Conservation (phyloP, 2,329 filamentous ascomycete species). For the Corinectria fuckeliana region DNA sequence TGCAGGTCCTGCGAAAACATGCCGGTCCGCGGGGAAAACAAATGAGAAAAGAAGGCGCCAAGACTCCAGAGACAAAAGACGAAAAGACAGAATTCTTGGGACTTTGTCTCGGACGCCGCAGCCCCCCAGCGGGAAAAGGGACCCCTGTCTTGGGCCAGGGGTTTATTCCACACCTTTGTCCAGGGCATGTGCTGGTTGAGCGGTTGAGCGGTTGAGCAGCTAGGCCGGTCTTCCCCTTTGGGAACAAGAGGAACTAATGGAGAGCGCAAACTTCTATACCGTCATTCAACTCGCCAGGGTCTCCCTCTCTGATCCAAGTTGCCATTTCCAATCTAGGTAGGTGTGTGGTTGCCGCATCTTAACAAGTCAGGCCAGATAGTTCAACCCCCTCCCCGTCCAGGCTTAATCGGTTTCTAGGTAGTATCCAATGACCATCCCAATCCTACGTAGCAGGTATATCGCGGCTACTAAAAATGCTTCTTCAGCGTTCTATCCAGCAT, state of each 20-base stretch:
- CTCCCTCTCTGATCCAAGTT: slow-evolving; percentile 25
- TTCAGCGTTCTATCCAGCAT: neutral
- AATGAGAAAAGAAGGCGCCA: slow-evolving; percentile 29
- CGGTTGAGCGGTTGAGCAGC: neutral
- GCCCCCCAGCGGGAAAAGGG: slow-evolving; percentile 9
- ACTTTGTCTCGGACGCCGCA: slow-evolving; percentile 8
- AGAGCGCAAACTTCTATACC: slow-evolving; percentile 3
- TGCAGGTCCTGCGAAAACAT: slow-evolving; percentile 33
- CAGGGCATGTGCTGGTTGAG: slow-evolving; percentile 3
- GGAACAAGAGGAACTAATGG: slow-evolving; percentile 1
- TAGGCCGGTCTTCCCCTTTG: slow-evolving; percentile 10
- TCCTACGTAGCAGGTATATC: neutral
- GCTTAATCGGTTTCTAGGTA: neutral
- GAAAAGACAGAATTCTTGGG: slow-evolving; percentile 12
- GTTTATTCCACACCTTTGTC: slow-evolving; percentile 33
- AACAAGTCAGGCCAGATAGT: neutral
- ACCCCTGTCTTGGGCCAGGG: slow-evolving; percentile 30
- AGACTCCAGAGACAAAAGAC: slow-evolving; percentile 1
- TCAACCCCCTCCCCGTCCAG: neutral
- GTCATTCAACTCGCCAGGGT: slow-evolving; percentile 9
- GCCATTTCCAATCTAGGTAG: slow-evolving; percentile 7
- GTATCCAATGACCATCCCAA: neutral
- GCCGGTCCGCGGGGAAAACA: slow-evolving; percentile 18
- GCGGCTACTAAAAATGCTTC: neutral
- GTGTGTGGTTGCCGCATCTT: slow-evolving; percentile 1